These are phyloP conservation scores for Elsinoe fawcettii DNA, from an alignment of 2,329 filamentous ascomycete species.

Conservation along the genomic window DNA sequence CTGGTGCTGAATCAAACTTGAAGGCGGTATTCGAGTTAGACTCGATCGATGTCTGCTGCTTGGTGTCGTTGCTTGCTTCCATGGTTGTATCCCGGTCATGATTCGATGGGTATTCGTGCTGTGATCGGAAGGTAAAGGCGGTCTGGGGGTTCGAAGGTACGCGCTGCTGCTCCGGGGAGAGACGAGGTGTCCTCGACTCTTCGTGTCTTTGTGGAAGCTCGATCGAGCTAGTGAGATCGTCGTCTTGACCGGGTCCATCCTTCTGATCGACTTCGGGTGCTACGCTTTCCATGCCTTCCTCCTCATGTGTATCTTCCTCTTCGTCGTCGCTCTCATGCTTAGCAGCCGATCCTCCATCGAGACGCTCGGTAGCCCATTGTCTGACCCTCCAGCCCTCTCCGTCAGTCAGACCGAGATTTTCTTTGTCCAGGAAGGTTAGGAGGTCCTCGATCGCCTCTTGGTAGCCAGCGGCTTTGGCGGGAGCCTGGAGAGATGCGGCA, in stretches of 20 bases:
- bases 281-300: constrained; percentile 30
- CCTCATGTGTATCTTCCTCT: constrained; percentile 49
- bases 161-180: constrained; percentile 9
- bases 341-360: constrained; percentile 53
- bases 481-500: constrained; percentile 67
- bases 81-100: constrained; percentile 49
- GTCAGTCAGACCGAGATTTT: constrained; percentile 68
- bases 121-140: constrained; percentile 63
- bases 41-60: constrained; percentile 22
- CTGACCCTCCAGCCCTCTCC: constrained; percentile 65
- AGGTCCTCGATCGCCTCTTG: constrained; percentile 91
- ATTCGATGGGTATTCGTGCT: constrained; percentile 49
- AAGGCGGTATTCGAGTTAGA: constrained; percentile 32
- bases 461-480: constrained; percentile 73
- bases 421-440: constrained; percentile 73
- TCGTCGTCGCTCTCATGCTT: constrained; percentile 63
- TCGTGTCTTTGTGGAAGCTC: neutral
- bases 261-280: constrained; percentile 25
- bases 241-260: constrained; percentile 24
- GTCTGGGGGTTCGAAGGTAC: constrained; percentile 37
- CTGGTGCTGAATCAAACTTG: constrained; percentile 20
- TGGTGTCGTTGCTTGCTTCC: constrained; percentile 21
- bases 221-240: constrained; percentile 15
- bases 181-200: constrained; percentile 9
- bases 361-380: constrained; percentile 61